Conservation (phyloP, 2,329 filamentous ascomycete genomes). For the Talaromyces sp. region DNA sequence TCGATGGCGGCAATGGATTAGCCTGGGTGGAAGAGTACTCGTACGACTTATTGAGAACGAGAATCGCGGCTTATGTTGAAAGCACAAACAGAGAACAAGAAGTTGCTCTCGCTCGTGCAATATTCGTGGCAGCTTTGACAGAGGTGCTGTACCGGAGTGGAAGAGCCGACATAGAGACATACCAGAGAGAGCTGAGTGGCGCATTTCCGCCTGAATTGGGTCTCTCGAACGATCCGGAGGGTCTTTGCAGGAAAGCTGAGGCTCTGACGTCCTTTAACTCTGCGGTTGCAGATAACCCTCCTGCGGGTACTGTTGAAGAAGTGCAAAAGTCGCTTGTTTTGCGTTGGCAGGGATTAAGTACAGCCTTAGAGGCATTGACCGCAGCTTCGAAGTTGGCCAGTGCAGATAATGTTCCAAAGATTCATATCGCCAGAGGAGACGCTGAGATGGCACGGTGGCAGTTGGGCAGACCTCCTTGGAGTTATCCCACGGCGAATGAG, state of each 20-base stretch:
- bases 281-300: constrained; percentile 37
- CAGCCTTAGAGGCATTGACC: constrained; percentile 48
- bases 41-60: constrained; percentile 48
- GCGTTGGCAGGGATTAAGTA: constrained; percentile 51
- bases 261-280: constrained; percentile 51
- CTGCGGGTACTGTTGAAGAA: constrained; percentile 24
- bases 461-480: constrained; percentile 44
- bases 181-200: constrained; percentile 42
- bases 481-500: constrained; percentile 39
- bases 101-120: constrained; percentile 51
- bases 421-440: constrained; percentile 53
- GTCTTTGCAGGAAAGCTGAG: constrained; percentile 53
- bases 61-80: constrained; percentile 50
- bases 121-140: constrained; percentile 52
- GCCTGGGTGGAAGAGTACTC: constrained; percentile 57
- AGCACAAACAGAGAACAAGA: constrained; percentile 46
- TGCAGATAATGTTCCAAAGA: constrained; percentile 47
- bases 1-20: constrained; percentile 40
- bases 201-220: constrained; percentile 40
- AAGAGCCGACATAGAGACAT: constrained; percentile 48
- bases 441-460: constrained; percentile 51
- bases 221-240: constrained; percentile 43
- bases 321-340: constrained; percentile 29
- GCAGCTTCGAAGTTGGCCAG: constrained; percentile 48
- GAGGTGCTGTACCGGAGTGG: constrained; percentile 53